Conservation (phyloP, 1,139 yeast genomes). For the Debaryomycetaceae sp. region DNA sequence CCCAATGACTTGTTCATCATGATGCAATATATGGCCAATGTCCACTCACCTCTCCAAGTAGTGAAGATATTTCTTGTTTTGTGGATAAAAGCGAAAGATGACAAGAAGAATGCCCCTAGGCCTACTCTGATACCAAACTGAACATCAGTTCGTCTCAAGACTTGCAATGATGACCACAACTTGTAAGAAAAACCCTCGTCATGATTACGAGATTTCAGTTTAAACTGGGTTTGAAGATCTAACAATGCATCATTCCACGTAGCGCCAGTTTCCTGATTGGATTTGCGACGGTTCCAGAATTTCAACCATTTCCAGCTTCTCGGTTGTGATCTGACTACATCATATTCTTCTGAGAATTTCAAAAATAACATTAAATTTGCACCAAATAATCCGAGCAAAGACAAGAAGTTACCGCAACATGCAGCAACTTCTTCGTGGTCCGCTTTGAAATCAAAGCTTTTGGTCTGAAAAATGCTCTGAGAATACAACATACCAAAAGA, state of each 20-base stretch:
- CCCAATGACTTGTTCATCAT: conserved; percentile 88
- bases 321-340: conserved; percentile 20
- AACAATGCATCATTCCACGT: conserved; percentile 37
- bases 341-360: conserved; percentile 43
- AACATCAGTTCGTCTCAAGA: conserved; percentile 58
- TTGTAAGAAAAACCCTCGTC: conserved; percentile 14
- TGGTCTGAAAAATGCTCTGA: conserved; percentile 51
- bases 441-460: conserved; percentile 43
- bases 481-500: conserved; percentile 59
- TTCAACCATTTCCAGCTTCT: conserved; percentile 50
- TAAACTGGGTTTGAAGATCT: conserved; percentile 31
- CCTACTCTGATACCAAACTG: conserved; percentile 82
- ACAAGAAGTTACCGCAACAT: conserved; percentile 76
- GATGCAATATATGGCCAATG: conserved; percentile 72
- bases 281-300: conserved; percentile 36
- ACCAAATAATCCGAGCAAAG: conserved; percentile 61
- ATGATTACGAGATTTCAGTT: conserved; percentile 7
- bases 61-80: conserved; percentile 51
- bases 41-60: conserved; percentile 84
- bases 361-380: conserved; percentile 53
- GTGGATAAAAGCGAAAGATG: conserved; percentile 66
- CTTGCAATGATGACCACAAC: conserved; percentile 31
- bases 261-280: conserved; percentile 7
- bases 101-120: conserved; percentile 65
- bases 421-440: conserved; percentile 84